Conservation (phyloP, 2,329 filamentous ascomycete species). For the Calonectria naviculata region DNA sequence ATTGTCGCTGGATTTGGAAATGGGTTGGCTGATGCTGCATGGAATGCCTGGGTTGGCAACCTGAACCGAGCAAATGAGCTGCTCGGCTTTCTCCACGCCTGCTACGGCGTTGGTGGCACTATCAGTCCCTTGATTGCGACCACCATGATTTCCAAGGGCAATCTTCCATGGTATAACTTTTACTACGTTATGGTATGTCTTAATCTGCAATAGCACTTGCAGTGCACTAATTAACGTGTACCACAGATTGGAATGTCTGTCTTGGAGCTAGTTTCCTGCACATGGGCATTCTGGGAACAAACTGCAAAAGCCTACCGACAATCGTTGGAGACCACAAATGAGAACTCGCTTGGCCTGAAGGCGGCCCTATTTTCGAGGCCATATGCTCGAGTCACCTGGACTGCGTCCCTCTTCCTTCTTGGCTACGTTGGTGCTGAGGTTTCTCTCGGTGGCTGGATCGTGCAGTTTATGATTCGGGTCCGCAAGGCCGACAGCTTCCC, state of each 20-base stretch:
- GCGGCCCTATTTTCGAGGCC: slow-evolving; percentile 53
- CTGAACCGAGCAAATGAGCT: slow-evolving; percentile 78
- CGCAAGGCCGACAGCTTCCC: slow-evolving; percentile 75
- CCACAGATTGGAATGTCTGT: slow-evolving; percentile 24
- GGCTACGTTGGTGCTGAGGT: slow-evolving; percentile 83
- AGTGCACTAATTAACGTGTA: not conserved
- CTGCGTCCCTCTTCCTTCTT: slow-evolving; percentile 78
- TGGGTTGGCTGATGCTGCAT: slow-evolving; percentile 68
- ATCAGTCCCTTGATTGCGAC: slow-evolving; percentile 78
- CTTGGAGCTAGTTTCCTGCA: slow-evolving; percentile 47
- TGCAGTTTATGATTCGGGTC: slow-evolving; percentile 84
- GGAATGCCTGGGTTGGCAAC: slow-evolving; percentile 70
- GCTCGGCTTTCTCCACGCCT: slow-evolving; percentile 74
- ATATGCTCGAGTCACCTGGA: slow-evolving; percentile 70
- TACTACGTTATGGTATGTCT: slow-evolving; percentile 78
- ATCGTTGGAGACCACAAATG: slow-evolving; percentile 42
- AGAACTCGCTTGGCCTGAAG: slow-evolving; percentile 32
- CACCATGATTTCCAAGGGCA: slow-evolving; percentile 72
- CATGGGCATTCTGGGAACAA: slow-evolving; percentile 70
- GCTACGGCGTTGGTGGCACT: slow-evolving; percentile 76
- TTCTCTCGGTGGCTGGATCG: slow-evolving; percentile 83
- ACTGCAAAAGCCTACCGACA: slow-evolving; percentile 65
- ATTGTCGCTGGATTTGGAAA: slow-evolving; percentile 78
- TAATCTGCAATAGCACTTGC: fast-evolving
- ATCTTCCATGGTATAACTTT: slow-evolving; percentile 75